phyloP scores from a whole-genome alignment of 257 asterid species.

The Fraxinus americana region DNA sequence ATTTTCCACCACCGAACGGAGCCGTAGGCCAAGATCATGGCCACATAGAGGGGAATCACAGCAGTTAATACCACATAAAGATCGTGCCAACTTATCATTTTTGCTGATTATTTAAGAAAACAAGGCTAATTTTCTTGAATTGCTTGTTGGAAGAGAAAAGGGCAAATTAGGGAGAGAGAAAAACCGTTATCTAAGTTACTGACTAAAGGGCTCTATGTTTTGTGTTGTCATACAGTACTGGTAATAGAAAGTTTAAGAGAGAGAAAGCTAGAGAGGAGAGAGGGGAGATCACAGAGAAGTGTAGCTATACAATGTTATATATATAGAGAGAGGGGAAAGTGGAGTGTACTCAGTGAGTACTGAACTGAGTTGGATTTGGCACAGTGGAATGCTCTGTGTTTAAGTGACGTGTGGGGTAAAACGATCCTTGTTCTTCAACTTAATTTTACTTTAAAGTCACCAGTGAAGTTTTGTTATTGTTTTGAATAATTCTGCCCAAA shows the following conservation, averaged over 20 bases:
- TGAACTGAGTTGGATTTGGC: conserved; percentile 8
- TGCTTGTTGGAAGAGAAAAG: conserved; percentile 16
- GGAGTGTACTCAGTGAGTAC: conserved; percentile 10
- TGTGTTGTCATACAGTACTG: conserved; percentile 24
- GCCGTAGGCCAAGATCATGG: conserved; percentile 94
- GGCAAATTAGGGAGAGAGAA: conserved; percentile 23
- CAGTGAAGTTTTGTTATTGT: not conserved
- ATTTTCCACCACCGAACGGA: conserved; percentile 98
- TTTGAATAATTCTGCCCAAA: too few relatives aligned
- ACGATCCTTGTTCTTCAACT: not conserved
- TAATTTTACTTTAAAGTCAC: not conserved
- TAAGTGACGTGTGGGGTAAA: conserved; percentile 22
- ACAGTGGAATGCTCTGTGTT: conserved; percentile 14
- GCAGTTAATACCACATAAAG: conserved; percentile 82
- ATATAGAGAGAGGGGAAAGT: conserved; percentile 12
- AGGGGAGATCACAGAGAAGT: conserved; percentile 16
- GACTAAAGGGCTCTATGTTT: conserved; percentile 39
- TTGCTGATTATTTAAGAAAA: conserved; percentile 8
- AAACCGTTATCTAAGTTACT: conserved; percentile 45
- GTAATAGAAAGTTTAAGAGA: conserved; percentile 5
- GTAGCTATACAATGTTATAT: conserved; percentile 10
- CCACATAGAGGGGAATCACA: conserved; percentile 80
- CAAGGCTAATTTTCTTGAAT: not conserved
- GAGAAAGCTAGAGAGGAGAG: conserved; percentile 6
- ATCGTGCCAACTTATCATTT: conserved; percentile 81